Conservation (phyloP, 2,329 filamentous ascomycete genomes). For the Botrytis medusae region DNA sequence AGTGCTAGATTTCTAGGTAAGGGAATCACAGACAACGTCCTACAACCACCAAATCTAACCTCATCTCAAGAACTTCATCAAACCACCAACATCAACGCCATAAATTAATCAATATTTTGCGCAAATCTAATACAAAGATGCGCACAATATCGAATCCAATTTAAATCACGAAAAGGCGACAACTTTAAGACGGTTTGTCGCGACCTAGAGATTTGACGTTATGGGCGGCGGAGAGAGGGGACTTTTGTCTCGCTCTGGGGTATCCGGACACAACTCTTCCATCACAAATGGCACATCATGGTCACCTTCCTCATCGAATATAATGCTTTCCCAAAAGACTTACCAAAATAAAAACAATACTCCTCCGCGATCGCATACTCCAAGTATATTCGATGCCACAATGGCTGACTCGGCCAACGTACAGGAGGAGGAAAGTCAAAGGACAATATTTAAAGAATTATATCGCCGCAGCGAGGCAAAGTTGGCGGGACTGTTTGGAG, state of each 20-base stretch:
- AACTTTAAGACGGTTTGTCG: slow-evolving; percentile 32
- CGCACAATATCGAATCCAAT: slow-evolving; percentile 23
- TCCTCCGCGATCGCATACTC: slow-evolving; percentile 37
- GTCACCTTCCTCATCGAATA: slow-evolving; percentile 57
- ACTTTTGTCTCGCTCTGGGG: slow-evolving; percentile 34
- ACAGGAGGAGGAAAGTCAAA: slow-evolving; percentile 66
- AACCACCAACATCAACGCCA: slow-evolving; percentile 21
- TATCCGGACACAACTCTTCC: slow-evolving; percentile 29
- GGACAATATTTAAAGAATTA: slow-evolving; percentile 72
- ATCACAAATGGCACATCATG: slow-evolving; percentile 53
- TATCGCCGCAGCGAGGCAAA: slow-evolving; percentile 76
- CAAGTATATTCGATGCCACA: slow-evolving; percentile 42
- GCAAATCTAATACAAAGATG: slow-evolving; percentile 20
- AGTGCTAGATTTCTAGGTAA: slow-evolving; percentile 22
- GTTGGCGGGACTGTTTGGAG: slow-evolving; percentile 72
- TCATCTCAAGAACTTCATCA: slow-evolving; percentile 19
- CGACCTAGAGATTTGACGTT: slow-evolving; percentile 26
- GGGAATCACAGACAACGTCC: slow-evolving; percentile 22
- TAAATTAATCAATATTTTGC: slow-evolving; percentile 23
- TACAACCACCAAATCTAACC: slow-evolving; percentile 22
- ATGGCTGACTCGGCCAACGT: slow-evolving; percentile 51
- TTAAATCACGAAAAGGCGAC: slow-evolving; percentile 34
- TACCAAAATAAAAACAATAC: slow-evolving; percentile 64
- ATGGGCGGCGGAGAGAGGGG: slow-evolving; percentile 27
- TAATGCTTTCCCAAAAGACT: slow-evolving; percentile 47